phyloP scores from a whole-genome alignment of 352 stramenopile species.

The Phytophthora crassamura region DNA sequence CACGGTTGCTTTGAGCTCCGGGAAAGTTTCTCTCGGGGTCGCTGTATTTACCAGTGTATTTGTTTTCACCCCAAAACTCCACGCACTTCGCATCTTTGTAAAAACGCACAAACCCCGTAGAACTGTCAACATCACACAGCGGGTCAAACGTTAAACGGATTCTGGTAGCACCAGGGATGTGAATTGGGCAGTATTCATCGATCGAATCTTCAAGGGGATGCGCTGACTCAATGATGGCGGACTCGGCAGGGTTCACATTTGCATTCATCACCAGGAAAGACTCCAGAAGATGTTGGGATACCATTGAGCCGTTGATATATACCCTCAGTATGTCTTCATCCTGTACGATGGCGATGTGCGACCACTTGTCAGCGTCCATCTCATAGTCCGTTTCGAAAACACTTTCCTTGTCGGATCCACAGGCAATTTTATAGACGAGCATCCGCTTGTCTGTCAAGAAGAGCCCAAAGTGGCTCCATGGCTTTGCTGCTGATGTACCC shows the following conservation, averaged over 20 bases:
- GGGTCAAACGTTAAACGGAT: conserved; percentile 83
- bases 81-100: conserved; percentile 74
- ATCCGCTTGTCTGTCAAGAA: conserved; percentile 72
- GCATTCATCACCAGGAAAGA: conserved; percentile 67
- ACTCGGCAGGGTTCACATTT: conserved; percentile 47
- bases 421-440: conserved; percentile 71
- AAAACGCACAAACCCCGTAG: conserved; percentile 69
- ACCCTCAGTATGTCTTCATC: conserved; percentile 65
- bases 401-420: conserved; percentile 60
- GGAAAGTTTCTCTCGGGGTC: conserved; percentile 80
- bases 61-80: conserved; percentile 76
- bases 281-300: conserved; percentile 68
- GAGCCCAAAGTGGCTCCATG: conserved; percentile 79
- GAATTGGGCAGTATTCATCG: conserved; percentile 75
- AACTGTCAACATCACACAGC: conserved; percentile 68
- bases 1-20: conserved; percentile 64
- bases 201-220: conserved; percentile 61
- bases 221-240: conserved; percentile 64
- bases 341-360: conserved; percentile 73
- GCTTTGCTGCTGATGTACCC: conserved; percentile 47
- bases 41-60: conserved; percentile 77
- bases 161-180: conserved; percentile 72
- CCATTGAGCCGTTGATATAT: conserved; percentile 72
- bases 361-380: conserved; percentile 67
- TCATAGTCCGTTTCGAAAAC: conserved; percentile 75